phyloP scores from a whole-genome alignment of 768 basidiomycete species.

The Lentinula edodes region DNA sequence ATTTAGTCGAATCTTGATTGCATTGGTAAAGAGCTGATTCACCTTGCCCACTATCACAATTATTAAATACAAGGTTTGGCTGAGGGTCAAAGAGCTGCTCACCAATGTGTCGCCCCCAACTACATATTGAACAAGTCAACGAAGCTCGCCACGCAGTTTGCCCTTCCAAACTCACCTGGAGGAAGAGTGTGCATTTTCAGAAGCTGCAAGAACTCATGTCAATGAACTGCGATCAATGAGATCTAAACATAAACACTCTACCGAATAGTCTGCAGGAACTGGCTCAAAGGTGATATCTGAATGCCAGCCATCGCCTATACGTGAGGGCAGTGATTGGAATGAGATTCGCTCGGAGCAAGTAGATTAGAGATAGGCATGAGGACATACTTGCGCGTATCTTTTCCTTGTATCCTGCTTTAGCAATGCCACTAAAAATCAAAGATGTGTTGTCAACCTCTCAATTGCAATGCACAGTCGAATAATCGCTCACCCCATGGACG shows the following conservation, averaged over 20 bases:
- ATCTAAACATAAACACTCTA: constrained; percentile 11
- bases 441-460: neutral
- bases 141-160: neutral
- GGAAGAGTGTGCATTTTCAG: constrained; percentile 38
- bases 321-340: neutral
- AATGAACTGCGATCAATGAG: neutral
- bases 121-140: constrained; percentile 6
- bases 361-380: neutral
- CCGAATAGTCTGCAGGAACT: constrained; percentile 55
- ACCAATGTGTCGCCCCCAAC: constrained; percentile 41
- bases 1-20: too few species aligned
- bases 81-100: constrained; percentile 8
- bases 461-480: neutral
- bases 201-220: constrained; percentile 17
- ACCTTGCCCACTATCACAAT: constrained; percentile 33
- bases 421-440: constrained; percentile 28
- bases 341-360: too few species aligned
- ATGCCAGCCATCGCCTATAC: constrained; percentile 36
- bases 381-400: constrained; percentile 30
- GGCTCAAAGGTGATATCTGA: constrained; percentile 57
- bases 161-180: constrained; percentile 16
- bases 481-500: constrained; percentile 31
- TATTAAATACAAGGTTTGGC: neutral
- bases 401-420: constrained; percentile 25
- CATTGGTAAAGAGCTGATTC: neutral